Evolutionary conservation across 345 rosid species (phyloP).

Genomic region (Xanthoceras sorbifolium): DNA sequence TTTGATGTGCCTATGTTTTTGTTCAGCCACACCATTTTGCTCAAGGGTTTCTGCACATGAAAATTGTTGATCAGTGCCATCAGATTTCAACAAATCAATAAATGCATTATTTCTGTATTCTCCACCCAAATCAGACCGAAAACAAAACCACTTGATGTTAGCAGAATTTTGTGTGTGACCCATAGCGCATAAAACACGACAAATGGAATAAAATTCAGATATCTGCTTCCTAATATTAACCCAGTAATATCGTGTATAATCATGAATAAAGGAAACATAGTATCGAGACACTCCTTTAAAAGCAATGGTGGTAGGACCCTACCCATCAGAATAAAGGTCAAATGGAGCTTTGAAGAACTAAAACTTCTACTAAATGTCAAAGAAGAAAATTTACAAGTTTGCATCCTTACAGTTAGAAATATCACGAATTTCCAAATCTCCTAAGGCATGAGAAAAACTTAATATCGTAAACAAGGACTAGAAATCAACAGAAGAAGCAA

Average conservation of each 20-base stretch:
- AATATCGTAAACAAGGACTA: too few species aligned
- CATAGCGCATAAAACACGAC: not conserved
- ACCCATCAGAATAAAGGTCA: not conserved
- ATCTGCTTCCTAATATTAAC: not conserved
- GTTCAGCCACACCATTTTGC: not conserved
- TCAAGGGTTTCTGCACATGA: not conserved
- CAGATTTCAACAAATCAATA: not conserved
- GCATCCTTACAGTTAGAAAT: too few species aligned
- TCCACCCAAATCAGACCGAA: too few species aligned
- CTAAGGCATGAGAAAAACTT: too few species aligned
- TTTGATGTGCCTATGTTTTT: too few species aligned
- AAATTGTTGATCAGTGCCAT: not conserved
- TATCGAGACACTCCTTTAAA: not conserved
- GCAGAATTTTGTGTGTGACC: not conserved
- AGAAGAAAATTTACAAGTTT: too few species aligned
- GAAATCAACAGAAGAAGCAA: too few species aligned
- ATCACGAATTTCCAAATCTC: too few species aligned
- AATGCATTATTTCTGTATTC: too few species aligned
- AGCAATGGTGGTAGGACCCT: not conserved
- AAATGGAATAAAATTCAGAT: not conserved
- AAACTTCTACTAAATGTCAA: not conserved
- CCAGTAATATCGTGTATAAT: not conserved
- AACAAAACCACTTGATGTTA: not conserved
- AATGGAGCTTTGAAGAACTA: not conserved
- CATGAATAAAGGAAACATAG: conserved; percentile 2